Percentiles rank a stretch among this genome's conserved stretches.
Evolutionary conservation across 148 eudicot genomes (phyloP).

Genomic region (Polygonum maritimum): DNA sequence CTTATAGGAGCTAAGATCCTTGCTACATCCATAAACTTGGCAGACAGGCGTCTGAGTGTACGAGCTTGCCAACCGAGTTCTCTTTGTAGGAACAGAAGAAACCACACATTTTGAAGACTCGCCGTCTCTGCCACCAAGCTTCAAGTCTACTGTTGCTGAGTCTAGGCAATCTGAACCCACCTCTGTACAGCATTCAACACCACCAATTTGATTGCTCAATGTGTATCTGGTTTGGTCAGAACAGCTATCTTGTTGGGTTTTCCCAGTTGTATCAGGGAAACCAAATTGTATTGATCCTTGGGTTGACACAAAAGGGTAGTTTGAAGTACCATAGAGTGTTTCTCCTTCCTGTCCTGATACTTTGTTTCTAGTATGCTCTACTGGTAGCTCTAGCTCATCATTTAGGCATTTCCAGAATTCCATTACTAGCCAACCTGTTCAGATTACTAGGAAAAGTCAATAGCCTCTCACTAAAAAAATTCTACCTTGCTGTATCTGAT

Average conservation of each 20-base stretch:
- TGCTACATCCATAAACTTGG: conserved; percentile 70
- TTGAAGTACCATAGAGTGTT: conserved; percentile 19
- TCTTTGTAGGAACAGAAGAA: conserved; percentile 30
- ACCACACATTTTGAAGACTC: conserved; percentile 19
- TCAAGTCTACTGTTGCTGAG: conserved; percentile 40
- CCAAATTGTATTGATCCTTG: conserved; percentile 32
- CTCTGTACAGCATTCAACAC: conserved; percentile 8
- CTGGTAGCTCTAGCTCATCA: conserved; percentile 24
- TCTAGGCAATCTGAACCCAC: conserved; percentile 25
- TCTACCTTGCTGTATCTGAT: neutral
- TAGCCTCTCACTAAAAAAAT: neutral
- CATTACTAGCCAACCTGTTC: conserved; percentile 21
- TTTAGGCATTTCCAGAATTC: conserved; percentile 35
- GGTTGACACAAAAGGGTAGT: conserved; percentile 23
- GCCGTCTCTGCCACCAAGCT: conserved; percentile 34
- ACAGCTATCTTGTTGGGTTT: conserved; percentile 21
- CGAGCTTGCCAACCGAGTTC: conserved; percentile 25
- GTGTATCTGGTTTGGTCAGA: conserved; percentile 20
- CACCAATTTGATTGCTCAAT: conserved; percentile 25
- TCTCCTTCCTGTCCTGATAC: conserved; percentile 22
- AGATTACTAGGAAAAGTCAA: neutral
- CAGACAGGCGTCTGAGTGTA: conserved; percentile 38
- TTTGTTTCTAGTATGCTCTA: conserved; percentile 17
- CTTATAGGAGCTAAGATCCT: conserved; percentile 62
- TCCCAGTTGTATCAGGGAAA: conserved; percentile 21